phyloP scores from a whole-genome alignment of 768 basidiomycete species.

The Tricholoma furcatifolium region DNA sequence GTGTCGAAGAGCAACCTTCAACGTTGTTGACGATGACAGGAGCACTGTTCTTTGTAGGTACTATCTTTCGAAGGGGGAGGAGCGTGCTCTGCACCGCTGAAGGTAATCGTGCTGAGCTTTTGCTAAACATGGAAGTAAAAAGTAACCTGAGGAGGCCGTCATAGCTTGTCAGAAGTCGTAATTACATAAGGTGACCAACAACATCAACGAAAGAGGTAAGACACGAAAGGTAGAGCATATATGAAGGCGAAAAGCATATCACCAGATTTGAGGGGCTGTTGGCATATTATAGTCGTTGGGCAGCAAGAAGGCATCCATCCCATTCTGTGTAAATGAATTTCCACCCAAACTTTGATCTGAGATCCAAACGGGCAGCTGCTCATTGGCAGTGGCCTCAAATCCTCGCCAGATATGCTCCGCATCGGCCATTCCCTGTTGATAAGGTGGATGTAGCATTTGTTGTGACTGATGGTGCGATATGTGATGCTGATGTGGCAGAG shows the following conservation, averaged over 20 bases:
- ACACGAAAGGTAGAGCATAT: no score
- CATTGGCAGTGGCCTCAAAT: constrained; percentile 67
- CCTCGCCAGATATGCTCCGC: constrained; percentile 76
- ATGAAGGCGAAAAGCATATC: constrained; percentile 18
- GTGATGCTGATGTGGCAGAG: constrained; percentile 26
- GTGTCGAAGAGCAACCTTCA: constrained; percentile 41
- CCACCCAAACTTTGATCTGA: constrained; percentile 83
- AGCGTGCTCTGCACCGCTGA: constrained; percentile 8
- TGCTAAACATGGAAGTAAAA: neutral
- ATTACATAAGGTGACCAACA: constrained; percentile 16
- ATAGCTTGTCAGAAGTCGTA: constrained; percentile 4
- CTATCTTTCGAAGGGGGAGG: constrained; percentile 23
- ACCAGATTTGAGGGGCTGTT: constrained; percentile 76
- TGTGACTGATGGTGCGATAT: constrained; percentile 21
- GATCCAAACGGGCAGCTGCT: constrained; percentile 83
- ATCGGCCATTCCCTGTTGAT: constrained; percentile 27
- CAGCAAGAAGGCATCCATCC: constrained; percentile 83
- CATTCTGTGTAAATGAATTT: constrained; percentile 71
- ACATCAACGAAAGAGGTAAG: constrained; percentile 8
- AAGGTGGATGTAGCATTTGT: constrained; percentile 26
- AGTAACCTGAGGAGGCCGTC: neutral
- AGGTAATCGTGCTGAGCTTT: constrained; percentile 5
- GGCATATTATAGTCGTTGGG: constrained; percentile 68
- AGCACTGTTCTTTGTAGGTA: constrained; percentile 32
- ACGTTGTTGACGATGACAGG: constrained; percentile 41